Conservation (phyloP, 148 eudicot genomes). For the Vaccinium macrocarpon region DNA sequence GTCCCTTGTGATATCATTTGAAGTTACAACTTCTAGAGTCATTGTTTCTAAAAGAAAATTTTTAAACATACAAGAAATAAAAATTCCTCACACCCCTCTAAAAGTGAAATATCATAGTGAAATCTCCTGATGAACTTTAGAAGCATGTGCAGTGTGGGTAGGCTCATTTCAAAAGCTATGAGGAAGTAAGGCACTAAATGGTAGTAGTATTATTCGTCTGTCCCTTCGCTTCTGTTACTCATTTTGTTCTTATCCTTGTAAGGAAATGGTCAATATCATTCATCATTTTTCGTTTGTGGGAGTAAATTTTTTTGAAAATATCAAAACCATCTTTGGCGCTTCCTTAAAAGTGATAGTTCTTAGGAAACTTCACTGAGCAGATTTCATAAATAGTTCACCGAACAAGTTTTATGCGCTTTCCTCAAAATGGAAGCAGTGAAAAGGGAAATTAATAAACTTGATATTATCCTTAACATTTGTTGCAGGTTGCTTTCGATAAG, state of each 20-base stretch:
- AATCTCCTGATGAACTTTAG: neutral
- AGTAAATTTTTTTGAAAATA: neutral
- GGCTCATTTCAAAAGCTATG: neutral
- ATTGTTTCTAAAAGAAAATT: neutral
- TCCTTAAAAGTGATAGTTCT: neutral
- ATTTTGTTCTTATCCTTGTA: neutral
- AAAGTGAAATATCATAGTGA: neutral
- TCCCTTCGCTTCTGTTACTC: neutral
- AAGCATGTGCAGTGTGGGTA: neutral
- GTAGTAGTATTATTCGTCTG: neutral
- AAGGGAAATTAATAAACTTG: neutral
- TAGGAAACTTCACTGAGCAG: neutral
- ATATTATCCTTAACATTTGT: neutral
- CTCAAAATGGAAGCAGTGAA: neutral
- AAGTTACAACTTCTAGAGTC: neutral
- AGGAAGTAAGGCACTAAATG: neutral
- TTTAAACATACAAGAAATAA: neutral
- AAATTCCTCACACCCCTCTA: neutral
- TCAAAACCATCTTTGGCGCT: neutral
- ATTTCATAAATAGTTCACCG: neutral
- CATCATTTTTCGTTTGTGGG: neutral
- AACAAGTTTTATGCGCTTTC: neutral
- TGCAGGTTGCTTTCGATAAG: constrained; percentile 83
- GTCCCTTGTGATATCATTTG: neutral
- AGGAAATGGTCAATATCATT: neutral